A percentile compares a stretch with the other conserved stretches of the same genome.
phyloP scores from a whole-genome alignment of 306 rosid genomes.

The Acmispon strigosus region DNA sequence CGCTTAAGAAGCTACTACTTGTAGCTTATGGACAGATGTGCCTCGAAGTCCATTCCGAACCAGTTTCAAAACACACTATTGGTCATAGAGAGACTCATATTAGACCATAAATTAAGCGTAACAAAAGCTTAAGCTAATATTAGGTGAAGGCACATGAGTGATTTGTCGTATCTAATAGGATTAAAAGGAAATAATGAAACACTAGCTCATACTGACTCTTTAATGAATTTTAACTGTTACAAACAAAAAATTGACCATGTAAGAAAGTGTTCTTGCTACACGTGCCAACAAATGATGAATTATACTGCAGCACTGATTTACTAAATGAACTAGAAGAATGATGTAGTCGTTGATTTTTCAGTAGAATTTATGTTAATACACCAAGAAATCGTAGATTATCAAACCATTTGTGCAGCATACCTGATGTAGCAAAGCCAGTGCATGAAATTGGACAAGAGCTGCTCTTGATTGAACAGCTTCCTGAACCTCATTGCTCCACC shows the following conservation, averaged over 20 bases:
- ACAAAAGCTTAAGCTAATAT: not conserved
- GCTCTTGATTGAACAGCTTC: constrained; percentile 99
- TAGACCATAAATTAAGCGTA: not conserved
- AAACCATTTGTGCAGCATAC: constrained; percentile 41
- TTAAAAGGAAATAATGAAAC: not conserved
- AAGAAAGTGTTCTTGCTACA: not conserved
- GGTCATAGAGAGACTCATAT: not conserved
- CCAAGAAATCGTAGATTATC: not conserved
- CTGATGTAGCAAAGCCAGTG: constrained; percentile 92
- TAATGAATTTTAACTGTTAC: not conserved
- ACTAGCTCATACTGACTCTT: not conserved
- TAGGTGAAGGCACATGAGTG: not conserved
- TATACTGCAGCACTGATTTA: not conserved
- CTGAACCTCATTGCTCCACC: constrained; percentile 99
- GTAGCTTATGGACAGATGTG: too few relatives aligned
- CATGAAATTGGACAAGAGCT: constrained; percentile 98
- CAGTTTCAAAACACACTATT: not conserved
- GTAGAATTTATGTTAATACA: constrained; percentile 1
- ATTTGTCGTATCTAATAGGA: not conserved
- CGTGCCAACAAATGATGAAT: not conserved
- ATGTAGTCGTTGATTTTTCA: not conserved
- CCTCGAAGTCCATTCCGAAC: too few relatives aligned
- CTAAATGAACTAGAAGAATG: not conserved
- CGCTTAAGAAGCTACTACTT: too few relatives aligned
- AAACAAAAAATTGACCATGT: not conserved